Percentiles rank a stretch among this genome's conserved stretches.
phyloP scores from a whole-genome alignment of 2,329 filamentous ascomycete genomes.

The Lecanosticta acicola region DNA sequence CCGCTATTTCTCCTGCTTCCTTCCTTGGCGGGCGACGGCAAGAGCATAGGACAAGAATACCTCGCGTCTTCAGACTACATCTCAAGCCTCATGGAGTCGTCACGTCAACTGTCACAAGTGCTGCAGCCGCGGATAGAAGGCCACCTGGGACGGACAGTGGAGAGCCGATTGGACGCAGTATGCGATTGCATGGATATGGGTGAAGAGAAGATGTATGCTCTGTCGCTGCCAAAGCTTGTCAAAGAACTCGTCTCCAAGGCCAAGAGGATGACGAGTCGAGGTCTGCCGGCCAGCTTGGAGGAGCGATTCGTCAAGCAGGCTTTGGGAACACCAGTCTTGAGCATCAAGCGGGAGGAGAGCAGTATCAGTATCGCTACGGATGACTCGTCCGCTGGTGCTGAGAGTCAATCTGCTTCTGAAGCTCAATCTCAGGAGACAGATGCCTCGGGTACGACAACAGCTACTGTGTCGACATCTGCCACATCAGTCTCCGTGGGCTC shows the following conservation, averaged over 20 bases:
- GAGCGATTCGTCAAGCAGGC: conserved; percentile 72
- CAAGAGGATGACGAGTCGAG: conserved; percentile 55
- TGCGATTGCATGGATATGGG: conserved; percentile 86
- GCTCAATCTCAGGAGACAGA: conserved; percentile 21
- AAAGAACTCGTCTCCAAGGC: conserved; percentile 65
- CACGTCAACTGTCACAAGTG: conserved; percentile 55
- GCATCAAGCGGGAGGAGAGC: conserved; percentile 56
- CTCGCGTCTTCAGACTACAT: conserved; percentile 66
- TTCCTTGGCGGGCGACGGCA: conserved; percentile 45
- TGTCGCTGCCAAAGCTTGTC: conserved; percentile 67
- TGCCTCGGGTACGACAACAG: conserved; percentile 22
- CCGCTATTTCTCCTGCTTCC: conserved; percentile 78
- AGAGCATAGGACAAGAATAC: conserved; percentile 33
- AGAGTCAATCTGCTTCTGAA: conserved; percentile 10
- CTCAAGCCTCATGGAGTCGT: conserved; percentile 53
- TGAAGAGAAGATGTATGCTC: conserved; percentile 76
- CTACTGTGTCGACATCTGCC: conserved; percentile 21
- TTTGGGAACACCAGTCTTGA: conserved; percentile 69
- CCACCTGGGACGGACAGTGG: conserved; percentile 41
- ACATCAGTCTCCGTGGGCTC: conserved; percentile 31
- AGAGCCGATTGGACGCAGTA: conserved; percentile 57
- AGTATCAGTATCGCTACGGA: conserved; percentile 28
- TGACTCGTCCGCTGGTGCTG: conserved; percentile 18
- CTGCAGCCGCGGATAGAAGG: conserved; percentile 31
- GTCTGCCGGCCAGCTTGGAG: conserved; percentile 75